Evolutionary conservation across 148 eudicot species (phyloP).

Genomic region (Amaranthus palmeri): DNA sequence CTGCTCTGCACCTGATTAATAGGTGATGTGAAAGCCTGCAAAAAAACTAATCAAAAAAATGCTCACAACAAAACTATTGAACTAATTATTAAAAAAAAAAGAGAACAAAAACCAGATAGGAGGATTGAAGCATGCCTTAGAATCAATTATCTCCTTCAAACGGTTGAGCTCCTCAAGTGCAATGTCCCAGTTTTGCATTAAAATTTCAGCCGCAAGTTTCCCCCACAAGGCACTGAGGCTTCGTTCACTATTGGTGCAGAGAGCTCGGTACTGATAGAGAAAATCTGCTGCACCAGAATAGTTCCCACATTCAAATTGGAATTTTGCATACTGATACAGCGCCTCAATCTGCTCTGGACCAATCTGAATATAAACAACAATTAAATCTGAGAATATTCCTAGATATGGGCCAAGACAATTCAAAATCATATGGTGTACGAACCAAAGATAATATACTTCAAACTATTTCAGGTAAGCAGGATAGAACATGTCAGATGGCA

Average conservation of each 20-base stretch:
- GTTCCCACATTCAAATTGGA: constrained; percentile 96
- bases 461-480: too few relatives aligned
- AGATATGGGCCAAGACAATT: too few relatives aligned
- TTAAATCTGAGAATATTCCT: too few relatives aligned
- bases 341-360: constrained; percentile 95
- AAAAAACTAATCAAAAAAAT: constrained; percentile 20
- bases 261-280: constrained; percentile 74
- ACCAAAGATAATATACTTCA: too few relatives aligned
- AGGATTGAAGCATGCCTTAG: constrained; percentile 37
- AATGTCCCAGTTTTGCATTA: constrained; percentile 95
- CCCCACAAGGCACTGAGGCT: constrained; percentile 90
- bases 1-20: constrained; percentile 84
- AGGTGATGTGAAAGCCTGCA: constrained; percentile 83
- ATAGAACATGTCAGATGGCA: too few relatives aligned
- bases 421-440: too few relatives aligned
- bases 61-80: constrained; percentile 6
- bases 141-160: constrained; percentile 80
- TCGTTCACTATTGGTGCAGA: constrained; percentile 78
- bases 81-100: constrained; percentile 23
- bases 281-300: constrained; percentile 97
- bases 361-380: constrained; percentile 44
- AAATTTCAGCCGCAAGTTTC: constrained; percentile 86
- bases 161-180: constrained; percentile 81
- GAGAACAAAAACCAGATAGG: not conserved
- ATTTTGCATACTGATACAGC: constrained; percentile 84